A percentile compares a stretch with the other conserved stretches of the same genome.
Conservation (phyloP, 1,284 basidiomycete species). For the Sutorius eximius region DNA sequence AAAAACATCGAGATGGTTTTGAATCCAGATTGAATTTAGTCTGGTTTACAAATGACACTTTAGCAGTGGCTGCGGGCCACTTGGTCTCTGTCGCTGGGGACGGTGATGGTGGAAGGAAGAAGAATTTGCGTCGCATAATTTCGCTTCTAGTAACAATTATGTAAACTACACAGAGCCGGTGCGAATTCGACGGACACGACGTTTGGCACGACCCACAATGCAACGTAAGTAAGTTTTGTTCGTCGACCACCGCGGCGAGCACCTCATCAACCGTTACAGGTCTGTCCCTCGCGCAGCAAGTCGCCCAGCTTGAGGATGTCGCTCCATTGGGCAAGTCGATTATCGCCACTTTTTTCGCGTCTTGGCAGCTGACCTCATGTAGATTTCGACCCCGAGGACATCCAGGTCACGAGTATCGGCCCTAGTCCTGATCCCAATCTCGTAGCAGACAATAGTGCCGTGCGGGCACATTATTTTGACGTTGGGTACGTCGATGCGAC, state of each 20-base stretch:
- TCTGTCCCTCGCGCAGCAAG: slow-evolving; percentile 76
- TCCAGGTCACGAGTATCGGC: slow-evolving; percentile 37
- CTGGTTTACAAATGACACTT: slow-evolving; percentile 15
- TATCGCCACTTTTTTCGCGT: not conserved
- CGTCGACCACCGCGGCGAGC: not conserved
- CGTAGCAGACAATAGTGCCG: slow-evolving; percentile 36
- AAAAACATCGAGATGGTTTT: slow-evolving; percentile 49
- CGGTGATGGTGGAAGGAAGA: slow-evolving; percentile 34
- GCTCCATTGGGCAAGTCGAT: slow-evolving; percentile 59
- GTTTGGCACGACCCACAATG: slow-evolving; percentile 15
- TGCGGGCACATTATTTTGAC: slow-evolving; percentile 77
- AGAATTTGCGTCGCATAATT: slow-evolving; percentile 21
- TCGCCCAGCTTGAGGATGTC: slow-evolving; percentile 73
- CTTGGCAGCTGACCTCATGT: slow-evolving; percentile 9
- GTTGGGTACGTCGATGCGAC: slow-evolving; percentile 62
- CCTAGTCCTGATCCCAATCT: slow-evolving; percentile 31
- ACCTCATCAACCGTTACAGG: slow-evolving; percentile 38
- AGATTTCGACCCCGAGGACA: slow-evolving; percentile 82
- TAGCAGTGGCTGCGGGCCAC: slow-evolving; percentile 34
- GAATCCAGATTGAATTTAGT: slow-evolving; percentile 48
- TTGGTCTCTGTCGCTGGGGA: slow-evolving; percentile 31
- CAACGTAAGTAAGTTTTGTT: slow-evolving; percentile 34
- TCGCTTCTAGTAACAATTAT: slow-evolving; percentile 34
- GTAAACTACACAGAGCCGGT: slow-evolving; percentile 28
- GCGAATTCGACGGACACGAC: not conserved